phyloP scores from a whole-genome alignment of 2,329 filamentous ascomycete genomes.

The Dothideomycetes sp. region DNA sequence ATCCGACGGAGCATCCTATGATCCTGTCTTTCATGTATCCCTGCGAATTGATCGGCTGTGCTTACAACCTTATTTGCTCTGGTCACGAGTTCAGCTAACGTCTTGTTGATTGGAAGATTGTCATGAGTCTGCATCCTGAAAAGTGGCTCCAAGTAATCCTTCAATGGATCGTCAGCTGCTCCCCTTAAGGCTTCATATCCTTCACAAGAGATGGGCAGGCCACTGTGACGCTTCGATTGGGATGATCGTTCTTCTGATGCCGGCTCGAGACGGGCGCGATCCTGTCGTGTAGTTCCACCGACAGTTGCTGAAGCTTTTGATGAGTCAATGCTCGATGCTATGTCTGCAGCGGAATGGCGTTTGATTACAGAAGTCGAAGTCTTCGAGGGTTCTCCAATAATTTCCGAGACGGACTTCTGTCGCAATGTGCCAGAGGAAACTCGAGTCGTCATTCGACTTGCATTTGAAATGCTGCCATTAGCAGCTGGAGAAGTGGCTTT shows the following conservation, averaged over 20 bases:
- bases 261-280: not conserved
- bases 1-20: conserved; percentile 77
- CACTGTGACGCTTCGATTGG: not conserved
- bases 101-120: conserved; percentile 38
- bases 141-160: conserved; percentile 52
- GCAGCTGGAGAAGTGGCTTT: not conserved
- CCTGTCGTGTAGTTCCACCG: not conserved
- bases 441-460: not conserved
- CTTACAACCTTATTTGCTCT: conserved; percentile 84
- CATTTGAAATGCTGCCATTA: not conserved
- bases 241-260: not conserved
- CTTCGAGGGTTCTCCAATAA: conserved; percentile 48
- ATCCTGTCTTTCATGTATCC: conserved; percentile 76
- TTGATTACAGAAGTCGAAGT: not conserved
- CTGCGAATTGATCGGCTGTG: conserved; percentile 72
- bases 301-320: not conserved
- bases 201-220: conserved; percentile 9
- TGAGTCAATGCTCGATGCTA: not conserved
- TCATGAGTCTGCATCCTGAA: conserved; percentile 48
- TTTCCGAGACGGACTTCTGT: conserved; percentile 63
- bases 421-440: conserved; percentile 51
- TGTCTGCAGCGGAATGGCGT: not conserved
- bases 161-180: conserved; percentile 33
- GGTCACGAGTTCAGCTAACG: conserved; percentile 60
- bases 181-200: conserved; percentile 34